Percentiles rank a stretch among this genome's conserved stretches.
phyloP scores from a whole-genome alignment of 352 stramenopile genomes.

The Globisporangium nagaii region DNA sequence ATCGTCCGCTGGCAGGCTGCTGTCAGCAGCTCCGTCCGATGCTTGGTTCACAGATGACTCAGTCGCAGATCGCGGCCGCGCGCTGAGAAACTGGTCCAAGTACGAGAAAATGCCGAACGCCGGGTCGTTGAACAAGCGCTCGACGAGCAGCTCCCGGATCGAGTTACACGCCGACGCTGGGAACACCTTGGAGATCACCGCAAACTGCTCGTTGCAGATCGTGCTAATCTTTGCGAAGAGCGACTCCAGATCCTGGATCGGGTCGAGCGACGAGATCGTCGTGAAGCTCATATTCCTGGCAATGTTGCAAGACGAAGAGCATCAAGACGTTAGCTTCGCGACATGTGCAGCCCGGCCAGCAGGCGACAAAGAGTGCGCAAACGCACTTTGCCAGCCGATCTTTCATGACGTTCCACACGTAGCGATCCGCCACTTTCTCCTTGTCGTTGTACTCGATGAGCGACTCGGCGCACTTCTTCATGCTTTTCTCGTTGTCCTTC shows the following conservation, averaged over 20 bases:
- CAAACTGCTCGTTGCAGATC: constrained; percentile 72
- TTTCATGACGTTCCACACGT: constrained; percentile 84
- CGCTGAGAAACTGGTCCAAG: constrained; percentile 64
- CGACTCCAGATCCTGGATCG: constrained; percentile 58
- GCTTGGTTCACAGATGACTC: not conserved
- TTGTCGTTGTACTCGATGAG: constrained; percentile 82
- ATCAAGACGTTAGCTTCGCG: not conserved
- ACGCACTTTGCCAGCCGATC: constrained; percentile 51
- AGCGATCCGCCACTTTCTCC: constrained; percentile 76
- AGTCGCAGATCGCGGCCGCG: constrained; percentile 14
- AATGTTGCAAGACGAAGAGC: not conserved
- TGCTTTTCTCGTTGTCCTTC: constrained; percentile 32
- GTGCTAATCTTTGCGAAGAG: constrained; percentile 48
- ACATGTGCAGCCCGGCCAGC: not conserved
- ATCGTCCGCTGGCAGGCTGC: not conserved
- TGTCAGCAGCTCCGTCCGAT: not conserved
- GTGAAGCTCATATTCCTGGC: constrained; percentile 17
- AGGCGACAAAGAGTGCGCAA: not conserved
- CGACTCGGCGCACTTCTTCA: constrained; percentile 58
- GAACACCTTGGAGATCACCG: constrained; percentile 59
- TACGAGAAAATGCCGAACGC: constrained; percentile 76
- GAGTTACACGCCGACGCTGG: constrained; percentile 30
- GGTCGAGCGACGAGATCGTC: constrained; percentile 29
- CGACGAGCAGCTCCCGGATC: constrained; percentile 58
- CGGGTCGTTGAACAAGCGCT: constrained; percentile 73